Conservation (phyloP, 2,329 filamentous ascomycete genomes). For the Pseudogymnoascus sp. region DNA sequence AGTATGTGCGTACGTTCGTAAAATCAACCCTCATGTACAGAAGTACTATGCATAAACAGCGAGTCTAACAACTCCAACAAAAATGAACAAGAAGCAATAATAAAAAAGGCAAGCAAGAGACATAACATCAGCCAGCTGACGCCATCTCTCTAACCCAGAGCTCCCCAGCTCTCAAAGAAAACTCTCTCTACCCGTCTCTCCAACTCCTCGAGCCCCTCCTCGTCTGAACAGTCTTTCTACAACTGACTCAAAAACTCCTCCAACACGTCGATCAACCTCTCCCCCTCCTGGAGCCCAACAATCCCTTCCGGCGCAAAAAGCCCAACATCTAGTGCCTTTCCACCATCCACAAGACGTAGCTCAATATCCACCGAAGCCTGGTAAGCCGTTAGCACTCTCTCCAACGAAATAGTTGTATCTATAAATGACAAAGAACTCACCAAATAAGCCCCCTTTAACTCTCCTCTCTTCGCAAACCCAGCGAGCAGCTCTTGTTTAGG, state of each 20-base stretch:
- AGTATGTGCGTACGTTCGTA: not conserved
- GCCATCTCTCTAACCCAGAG: not conserved
- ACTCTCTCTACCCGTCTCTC: not conserved
- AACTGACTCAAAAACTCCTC: not conserved
- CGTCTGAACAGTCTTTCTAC: not conserved
- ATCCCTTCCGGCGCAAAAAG: constrained; percentile 22
- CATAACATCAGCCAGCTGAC: not conserved
- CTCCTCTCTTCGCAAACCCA: not conserved
- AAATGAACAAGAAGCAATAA: not conserved
- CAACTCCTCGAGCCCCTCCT: not conserved
- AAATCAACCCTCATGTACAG: not conserved
- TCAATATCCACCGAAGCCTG: constrained; percentile 27
- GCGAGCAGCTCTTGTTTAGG: not conserved
- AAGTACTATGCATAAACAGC: not conserved
- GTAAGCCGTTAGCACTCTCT: constrained; percentile 6
- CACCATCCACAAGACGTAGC: constrained; percentile 18
- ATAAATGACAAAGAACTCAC: not conserved
- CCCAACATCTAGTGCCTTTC: constrained; percentile 21
- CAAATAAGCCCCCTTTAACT: constrained; percentile 3
- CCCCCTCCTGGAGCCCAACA: constrained; percentile 18
- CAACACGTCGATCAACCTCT: constrained; percentile 12
- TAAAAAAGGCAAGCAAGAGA: not conserved
- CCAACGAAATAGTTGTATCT: constrained; percentile 8
- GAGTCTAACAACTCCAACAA: not conserved
- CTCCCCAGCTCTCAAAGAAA: not conserved